These are phyloP conservation scores for Heimioporus sp. DNA, from an alignment of 768 basidiomycete genomes.

Conservation along the genomic window DNA sequence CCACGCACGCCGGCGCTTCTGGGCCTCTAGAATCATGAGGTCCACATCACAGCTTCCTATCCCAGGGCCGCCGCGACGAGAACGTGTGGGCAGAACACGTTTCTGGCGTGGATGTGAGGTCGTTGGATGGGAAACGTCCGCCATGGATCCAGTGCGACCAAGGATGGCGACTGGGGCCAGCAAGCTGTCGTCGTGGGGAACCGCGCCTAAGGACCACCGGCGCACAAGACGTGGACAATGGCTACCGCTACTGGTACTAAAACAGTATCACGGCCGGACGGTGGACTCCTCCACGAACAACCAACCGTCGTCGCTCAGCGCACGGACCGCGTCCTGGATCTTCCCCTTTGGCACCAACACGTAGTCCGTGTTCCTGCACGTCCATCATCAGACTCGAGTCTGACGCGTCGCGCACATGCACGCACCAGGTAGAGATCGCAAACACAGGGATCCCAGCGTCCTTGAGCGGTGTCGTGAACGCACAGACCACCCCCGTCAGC, in stretches of 20 bases:
- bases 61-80: slow-evolving; percentile 77
- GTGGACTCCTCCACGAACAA: slow-evolving; percentile 13
- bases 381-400: not conserved
- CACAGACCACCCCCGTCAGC: slow-evolving; percentile 55
- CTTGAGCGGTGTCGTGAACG: slow-evolving; percentile 53
- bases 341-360: slow-evolving; percentile 51
- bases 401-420: not conserved
- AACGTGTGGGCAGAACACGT: slow-evolving; percentile 79
- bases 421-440: slow-evolving; percentile 62
- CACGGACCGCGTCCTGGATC: slow-evolving; percentile 39
- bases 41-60: slow-evolving; percentile 80
- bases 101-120: slow-evolving; percentile 54
- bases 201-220: not conserved
- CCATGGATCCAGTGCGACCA: slow-evolving; percentile 19
- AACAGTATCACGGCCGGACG: slow-evolving; percentile 3
- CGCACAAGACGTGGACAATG: not conserved
- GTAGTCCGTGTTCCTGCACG: slow-evolving; percentile 63
- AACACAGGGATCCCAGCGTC: slow-evolving; percentile 53
- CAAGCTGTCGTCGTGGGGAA: not conserved
- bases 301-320: slow-evolving; percentile 54
- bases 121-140: slow-evolving; percentile 35
- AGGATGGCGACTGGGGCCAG: not conserved
- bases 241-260: not conserved
- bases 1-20: slow-evolving; percentile 70
- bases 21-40: slow-evolving; percentile 78